Evolutionary conservation across 768 basidiomycete species (phyloP), one percentile per base, ranked within the genome.

Genomic region (Termitomyces sp.): DNA sequence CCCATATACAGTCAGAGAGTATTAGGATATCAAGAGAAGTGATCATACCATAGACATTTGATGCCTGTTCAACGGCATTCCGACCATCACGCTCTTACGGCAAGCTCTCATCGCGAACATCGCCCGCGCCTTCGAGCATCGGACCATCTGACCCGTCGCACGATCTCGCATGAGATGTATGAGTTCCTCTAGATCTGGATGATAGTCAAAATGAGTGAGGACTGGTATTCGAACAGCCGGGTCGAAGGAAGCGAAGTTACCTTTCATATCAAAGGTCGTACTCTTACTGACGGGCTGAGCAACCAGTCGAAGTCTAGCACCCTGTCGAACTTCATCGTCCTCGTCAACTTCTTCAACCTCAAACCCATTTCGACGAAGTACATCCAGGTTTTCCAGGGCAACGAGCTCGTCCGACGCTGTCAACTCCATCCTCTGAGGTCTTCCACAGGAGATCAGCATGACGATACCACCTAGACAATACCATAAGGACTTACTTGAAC

Each of bases 31-130:
- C 20, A 11, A 36, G 6, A 54, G 33, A 46, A 12, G 24, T n/a
- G 9, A 24, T 76, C 84, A 71, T 67, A 92, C 90, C 62, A 78
- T 69, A 20, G 79, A 83, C 96, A 99, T 98, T 69, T 92, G 92
- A 16, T 77, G 73, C 61, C 74, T 78, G 40, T 82, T 94, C 62
- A 98, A 78, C 12, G 94, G 80, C 77, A 85, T 92, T 4, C 97
- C 96, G 48, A 98, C 81, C 97, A 98, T 99, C 45, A 97, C 88
- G 73, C 95, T 98, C 77, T 92, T 95, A 64, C 96, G 74, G 74
- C 97, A 99, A 0, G 97, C 97, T 39, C 96, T 84, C 84, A 89
- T 92, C 0, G 97, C 97, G 70, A 99, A 98, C 96, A 99, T 98
- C 5, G 88, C 81, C 16, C 95, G 84, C 16, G 92, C 94, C 73